Evolutionary conservation across 164 flowering plant species (phyloP), one percentile per base, ranked within the genome.

Genomic region (Magnolia officinalis): DNA sequence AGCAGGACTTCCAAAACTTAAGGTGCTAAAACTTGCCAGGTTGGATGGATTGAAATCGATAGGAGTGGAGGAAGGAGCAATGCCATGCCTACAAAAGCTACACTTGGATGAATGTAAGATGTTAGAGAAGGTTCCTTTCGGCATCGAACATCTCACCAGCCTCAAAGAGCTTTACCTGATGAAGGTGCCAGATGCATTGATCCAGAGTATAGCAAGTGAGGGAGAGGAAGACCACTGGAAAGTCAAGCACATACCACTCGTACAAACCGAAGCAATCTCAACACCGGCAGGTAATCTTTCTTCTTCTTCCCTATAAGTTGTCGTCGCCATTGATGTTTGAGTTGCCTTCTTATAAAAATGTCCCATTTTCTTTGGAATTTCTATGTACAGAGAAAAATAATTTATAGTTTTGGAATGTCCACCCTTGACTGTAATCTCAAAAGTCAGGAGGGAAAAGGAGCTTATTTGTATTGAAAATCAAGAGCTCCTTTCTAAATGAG

Each of bases 1-100:
- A 67, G 72, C 72, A 1, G 71, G 76, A 13, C 83, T 83, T 64
- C 72, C 55, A 21, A 84, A 64, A 64, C 80, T 86, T 2, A 82
- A 78, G 61, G 8, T 52, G 4, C 59, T 86, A 63, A n/a, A 75
- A 8, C 78, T 83, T 8, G 19, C 4, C 6, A 19, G 51, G 7
- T 26, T 84, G 19, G 67, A 78, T 13, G 64, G 37, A 24, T 69
- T 85, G 72, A 50, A 49, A 10, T 77, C 71, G 24, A 45, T 71
- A 72, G 82, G 9, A 77, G 61, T 55, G 61, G 18, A 11, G 4
- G 1, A 55, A 8, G 61, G 61, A 10, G 61, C 61, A 10, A 55
- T 55, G 61, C 16, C 16, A 16, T 55, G 13, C 61, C 61, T 55
- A 1, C 61, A 55, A 2, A 55, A 55, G 18, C 61, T 55, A 55